Percentiles rank a stretch among this genome's conserved stretches.
Evolutionary conservation across 208 protist species (phyloP).

Genomic region (Trypanosoma scelopori): DNA sequence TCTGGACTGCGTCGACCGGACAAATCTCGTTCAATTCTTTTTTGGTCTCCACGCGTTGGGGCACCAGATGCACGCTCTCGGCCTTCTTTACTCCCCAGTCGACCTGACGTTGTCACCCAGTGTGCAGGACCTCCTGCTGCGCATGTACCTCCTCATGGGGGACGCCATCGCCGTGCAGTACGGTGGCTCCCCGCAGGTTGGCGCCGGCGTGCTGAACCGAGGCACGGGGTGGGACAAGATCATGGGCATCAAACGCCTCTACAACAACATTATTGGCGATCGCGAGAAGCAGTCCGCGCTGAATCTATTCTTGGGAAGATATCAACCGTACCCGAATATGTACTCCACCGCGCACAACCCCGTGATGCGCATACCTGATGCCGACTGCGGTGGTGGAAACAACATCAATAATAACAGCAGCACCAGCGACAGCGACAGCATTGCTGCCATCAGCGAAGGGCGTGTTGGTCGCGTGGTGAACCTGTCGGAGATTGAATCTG

Average conservation of each 20-base stretch:
- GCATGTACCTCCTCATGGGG: conserved; percentile 79
- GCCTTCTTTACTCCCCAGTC: conserved; percentile 38
- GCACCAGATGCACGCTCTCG: conserved; percentile 58
- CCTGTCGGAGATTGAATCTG: conserved; percentile 43
- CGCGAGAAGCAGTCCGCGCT: conserved; percentile 71
- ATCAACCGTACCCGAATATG: conserved; percentile 34
- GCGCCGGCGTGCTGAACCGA: conserved; percentile 80
- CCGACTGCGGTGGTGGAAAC: background rate
- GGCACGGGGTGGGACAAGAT: conserved; percentile 83
- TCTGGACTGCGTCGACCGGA: conserved; percentile 98
- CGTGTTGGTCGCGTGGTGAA: conserved; percentile 14
- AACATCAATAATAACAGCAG: background rate
- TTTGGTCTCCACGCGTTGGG: conserved; percentile 82
- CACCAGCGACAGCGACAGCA: background rate
- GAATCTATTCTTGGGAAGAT: conserved; percentile 85
- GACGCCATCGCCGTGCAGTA: conserved; percentile 89
- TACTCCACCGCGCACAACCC: conserved; percentile 20
- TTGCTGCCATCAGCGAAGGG: background rate
- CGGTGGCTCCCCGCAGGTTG: conserved; percentile 84
- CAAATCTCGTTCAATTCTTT: conserved; percentile 95
- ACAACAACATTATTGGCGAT: conserved; percentile 85
- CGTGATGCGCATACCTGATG: conserved; percentile 17
- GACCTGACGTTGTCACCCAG: conserved; percentile 41
- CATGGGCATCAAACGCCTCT: conserved; percentile 86
- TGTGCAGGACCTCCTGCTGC: conserved; percentile 62